A percentile compares a stretch with the other conserved stretches of the same genome.
Conservation (phyloP, 2,329 filamentous ascomycete species). For the Aspergillus phoenicis region DNA sequence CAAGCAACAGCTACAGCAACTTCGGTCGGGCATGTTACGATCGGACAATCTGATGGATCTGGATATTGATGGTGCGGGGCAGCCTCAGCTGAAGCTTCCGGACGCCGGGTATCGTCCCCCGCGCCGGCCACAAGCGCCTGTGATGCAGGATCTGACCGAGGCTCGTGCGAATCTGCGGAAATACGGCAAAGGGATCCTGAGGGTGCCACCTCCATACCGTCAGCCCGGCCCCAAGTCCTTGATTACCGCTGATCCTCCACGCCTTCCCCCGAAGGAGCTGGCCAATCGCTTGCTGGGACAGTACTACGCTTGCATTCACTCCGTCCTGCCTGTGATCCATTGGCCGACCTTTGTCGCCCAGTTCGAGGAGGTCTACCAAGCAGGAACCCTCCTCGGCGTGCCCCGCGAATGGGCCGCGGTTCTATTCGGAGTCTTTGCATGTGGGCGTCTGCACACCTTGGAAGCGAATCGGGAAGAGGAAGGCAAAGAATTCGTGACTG, state of each 20-base stretch:
- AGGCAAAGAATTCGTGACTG: constrained; percentile 69
- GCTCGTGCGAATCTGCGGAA: constrained; percentile 73
- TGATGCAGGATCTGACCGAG: constrained; percentile 69
- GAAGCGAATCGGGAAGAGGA: constrained; percentile 59
- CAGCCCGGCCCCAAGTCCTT: constrained; percentile 52
- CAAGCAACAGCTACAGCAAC: constrained; percentile 74
- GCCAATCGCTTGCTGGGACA: constrained; percentile 73
- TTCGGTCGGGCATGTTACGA: constrained; percentile 65
- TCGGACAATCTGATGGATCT: constrained; percentile 50
- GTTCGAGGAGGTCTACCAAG: constrained; percentile 75
- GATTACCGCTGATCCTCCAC: constrained; percentile 60
- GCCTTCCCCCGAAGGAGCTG: constrained; percentile 69
- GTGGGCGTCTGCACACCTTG: constrained; percentile 73
- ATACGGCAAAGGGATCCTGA: constrained; percentile 77
- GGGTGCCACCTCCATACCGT: constrained; percentile 70
- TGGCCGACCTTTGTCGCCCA: constrained; percentile 80
- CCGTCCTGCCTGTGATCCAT: constrained; percentile 81
- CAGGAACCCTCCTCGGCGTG: constrained; percentile 61
- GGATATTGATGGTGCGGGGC: constrained; percentile 41
- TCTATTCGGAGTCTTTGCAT: constrained; percentile 80
- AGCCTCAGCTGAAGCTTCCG: constrained; percentile 61
- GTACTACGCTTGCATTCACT: constrained; percentile 77
- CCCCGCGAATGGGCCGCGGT: constrained; percentile 74
- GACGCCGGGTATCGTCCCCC: constrained; percentile 67
- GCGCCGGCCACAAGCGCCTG: constrained; percentile 62